Evolutionary conservation across 139 green algal species (phyloP).

Genomic region (Dunaliella sp.): DNA sequence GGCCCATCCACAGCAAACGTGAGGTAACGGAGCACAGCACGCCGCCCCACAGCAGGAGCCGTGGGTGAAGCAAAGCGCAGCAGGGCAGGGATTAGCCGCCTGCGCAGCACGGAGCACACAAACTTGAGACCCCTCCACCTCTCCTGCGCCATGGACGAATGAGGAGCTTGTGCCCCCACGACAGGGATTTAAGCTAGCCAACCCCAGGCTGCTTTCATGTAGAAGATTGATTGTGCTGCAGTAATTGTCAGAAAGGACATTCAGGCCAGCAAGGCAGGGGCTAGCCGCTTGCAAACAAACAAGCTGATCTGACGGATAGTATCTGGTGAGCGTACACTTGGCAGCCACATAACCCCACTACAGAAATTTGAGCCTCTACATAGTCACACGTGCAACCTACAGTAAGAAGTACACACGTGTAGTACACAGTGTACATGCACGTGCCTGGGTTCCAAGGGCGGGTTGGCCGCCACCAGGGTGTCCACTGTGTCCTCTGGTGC

Average conservation of each 20-base stretch:
- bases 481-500: constrained; percentile 65
- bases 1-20: constrained; percentile 58
- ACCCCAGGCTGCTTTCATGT: not conserved
- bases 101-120: constrained; percentile 2
- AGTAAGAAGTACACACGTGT: no score
- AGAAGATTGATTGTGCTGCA: not conserved
- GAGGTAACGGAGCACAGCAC: constrained; percentile 77
- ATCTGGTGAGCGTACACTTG: no score
- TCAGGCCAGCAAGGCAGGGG: not conserved
- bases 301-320: no score
- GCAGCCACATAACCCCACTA: no score
- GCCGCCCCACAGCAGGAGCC: constrained; percentile 15
- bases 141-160: not conserved
- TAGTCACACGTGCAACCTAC: no score
- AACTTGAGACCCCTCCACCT: not conserved
- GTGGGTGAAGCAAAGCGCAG: constrained; percentile 63
- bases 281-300: not conserved
- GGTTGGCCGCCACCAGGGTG: constrained; percentile 64
- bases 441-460: constrained; percentile 57
- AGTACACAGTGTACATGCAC: no score
- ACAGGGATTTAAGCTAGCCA: not conserved
- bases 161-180: no score
- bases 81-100: constrained; percentile 80
- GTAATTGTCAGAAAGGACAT: not conserved
- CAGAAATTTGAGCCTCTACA: no score